A percentile compares a stretch with the other conserved stretches of the same genome.
phyloP scores from a whole-genome alignment of 805 yeast genomes.

The Pichia heedii region DNA sequence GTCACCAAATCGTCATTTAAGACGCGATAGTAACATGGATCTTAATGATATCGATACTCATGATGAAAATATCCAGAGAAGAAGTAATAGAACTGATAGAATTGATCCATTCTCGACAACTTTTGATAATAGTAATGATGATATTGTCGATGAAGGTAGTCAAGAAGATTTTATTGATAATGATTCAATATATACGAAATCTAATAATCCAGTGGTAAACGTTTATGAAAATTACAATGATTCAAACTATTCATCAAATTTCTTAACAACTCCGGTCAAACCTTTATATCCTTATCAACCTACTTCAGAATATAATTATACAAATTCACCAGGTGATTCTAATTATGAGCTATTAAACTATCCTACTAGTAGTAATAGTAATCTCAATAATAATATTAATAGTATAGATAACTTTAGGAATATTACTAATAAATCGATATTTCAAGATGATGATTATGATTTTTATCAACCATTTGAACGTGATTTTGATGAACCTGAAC shows the following conservation, averaged over 20 bases:
- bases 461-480: slow-evolving; percentile 21
- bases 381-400: not conserved
- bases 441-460: not conserved
- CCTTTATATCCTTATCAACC: not conserved
- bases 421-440: not conserved
- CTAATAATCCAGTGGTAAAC: not conserved
- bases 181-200: not conserved
- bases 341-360: slow-evolving; percentile 3
- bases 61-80: too few relatives aligned
- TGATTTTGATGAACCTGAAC: slow-evolving; percentile 24
- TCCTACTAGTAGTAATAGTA: not conserved
- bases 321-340: slow-evolving; percentile 9
- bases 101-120: not conserved
- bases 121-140: not conserved
- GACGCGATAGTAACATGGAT: not conserved
- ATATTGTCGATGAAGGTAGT: too few relatives aligned
- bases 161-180: too few relatives aligned
- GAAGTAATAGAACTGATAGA: too few relatives aligned
- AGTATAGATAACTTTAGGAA: not conserved
- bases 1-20: not conserved
- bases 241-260: not conserved
- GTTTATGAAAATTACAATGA: slow-evolving; percentile 4
- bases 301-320: slow-evolving; percentile 1
- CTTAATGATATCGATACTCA: not conserved
- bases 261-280: slow-evolving; percentile 2